Evolutionary conservation across 2,329 filamentous ascomycete genomes (phyloP).

Genomic region (Beauveria varroae): DNA sequence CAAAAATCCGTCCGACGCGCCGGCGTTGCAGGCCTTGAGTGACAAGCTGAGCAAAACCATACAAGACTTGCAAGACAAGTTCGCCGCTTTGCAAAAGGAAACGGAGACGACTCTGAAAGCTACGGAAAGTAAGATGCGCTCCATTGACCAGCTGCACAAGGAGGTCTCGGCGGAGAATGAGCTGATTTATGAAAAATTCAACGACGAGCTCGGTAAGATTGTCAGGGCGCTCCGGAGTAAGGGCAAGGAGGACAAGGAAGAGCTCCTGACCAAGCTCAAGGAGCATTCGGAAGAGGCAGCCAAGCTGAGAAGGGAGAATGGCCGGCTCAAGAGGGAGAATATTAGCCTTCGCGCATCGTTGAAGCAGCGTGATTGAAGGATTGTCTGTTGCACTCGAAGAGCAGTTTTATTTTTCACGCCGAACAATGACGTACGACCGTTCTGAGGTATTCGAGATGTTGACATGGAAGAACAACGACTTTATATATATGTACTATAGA

Average conservation of each 20-base stretch:
- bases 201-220: conserved; percentile 80
- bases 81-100: conserved; percentile 60
- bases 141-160: conserved; percentile 82
- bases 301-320: conserved; percentile 77
- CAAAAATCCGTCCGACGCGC: conserved; percentile 24
- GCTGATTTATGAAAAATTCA: conserved; percentile 84
- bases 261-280: conserved; percentile 62
- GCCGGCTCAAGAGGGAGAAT: conserved; percentile 73
- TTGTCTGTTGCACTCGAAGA: background rate
- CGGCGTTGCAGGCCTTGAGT: conserved; percentile 58
- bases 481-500: conserved; percentile 8
- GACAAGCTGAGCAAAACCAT: conserved; percentile 54
- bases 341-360: conserved; percentile 56
- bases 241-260: conserved; percentile 70
- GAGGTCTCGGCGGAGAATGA: conserved; percentile 88
- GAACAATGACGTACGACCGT: conserved; percentile 12
- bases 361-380: conserved; percentile 31
- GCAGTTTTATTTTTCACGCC: conserved; percentile 14
- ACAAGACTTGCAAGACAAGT: conserved; percentile 51
- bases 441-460: background rate
- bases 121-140: conserved; percentile 69
- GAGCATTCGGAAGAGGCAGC: conserved; percentile 72
- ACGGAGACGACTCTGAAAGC: conserved; percentile 64
- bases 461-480: background rate
- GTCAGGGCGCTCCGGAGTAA: conserved; percentile 66